phyloP scores from a whole-genome alignment of 1,284 basidiomycete species.

The Puccinia novopanici region DNA sequence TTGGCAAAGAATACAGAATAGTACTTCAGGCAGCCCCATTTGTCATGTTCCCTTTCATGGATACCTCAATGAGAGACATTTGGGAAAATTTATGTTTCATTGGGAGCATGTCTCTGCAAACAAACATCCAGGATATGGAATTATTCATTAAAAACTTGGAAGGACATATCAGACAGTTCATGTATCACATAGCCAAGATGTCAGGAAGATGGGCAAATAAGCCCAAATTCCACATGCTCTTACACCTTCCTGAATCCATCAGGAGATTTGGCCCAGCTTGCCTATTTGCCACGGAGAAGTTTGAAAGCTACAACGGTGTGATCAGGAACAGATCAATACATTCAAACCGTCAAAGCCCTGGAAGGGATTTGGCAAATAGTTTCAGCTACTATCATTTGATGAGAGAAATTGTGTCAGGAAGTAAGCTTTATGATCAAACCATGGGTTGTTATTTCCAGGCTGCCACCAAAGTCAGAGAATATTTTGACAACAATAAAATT shows the following conservation, averaged over 20 bases:
- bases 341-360: conserved; percentile 8
- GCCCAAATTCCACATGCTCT: conserved; percentile 59
- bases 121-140: background rate
- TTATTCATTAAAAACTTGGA: background rate
- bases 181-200: background rate
- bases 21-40: conserved; percentile 59
- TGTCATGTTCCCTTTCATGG: conserved; percentile 58
- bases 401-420: background rate
- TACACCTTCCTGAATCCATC: conserved; percentile 54
- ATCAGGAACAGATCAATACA: background rate
- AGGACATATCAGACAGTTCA: conserved; percentile 53
- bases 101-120: background rate
- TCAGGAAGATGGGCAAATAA: conserved; percentile 60
- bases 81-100: conserved; percentile 58
- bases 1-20: background rate
- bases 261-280: background rate
- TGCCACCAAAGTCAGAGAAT: background rate
- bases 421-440: background rate
- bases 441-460: background rate
- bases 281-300: conserved; percentile 7
- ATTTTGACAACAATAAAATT: background rate
- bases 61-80: conserved; percentile 53
- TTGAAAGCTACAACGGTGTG: conserved; percentile 17
- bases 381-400: conserved; percentile 12
- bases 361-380: background rate